phyloP scores from a whole-genome alignment of 106 monocot genomes.

The Acanthochlamys bracteata region DNA sequence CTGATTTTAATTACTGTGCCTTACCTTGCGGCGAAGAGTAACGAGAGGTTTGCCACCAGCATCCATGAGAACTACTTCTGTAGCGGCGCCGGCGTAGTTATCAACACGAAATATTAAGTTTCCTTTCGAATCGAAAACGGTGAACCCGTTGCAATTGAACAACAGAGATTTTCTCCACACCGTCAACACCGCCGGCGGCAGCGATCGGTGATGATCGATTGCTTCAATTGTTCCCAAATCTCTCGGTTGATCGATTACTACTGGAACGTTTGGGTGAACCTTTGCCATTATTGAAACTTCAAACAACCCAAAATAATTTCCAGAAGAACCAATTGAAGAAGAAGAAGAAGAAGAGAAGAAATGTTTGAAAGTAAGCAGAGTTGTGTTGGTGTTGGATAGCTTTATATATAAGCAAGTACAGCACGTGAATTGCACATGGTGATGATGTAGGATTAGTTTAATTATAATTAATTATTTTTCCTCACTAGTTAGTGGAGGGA shows the following conservation, averaged over 20 bases:
- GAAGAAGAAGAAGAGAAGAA: no score
- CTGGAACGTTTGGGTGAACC: conserved; percentile 16
- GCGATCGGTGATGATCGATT: neutral
- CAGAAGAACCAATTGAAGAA: no score
- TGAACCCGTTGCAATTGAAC: conserved; percentile 43
- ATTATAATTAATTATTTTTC: no score
- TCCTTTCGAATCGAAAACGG: conserved; percentile 40
- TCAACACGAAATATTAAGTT: conserved; percentile 51
- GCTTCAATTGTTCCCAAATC: neutral
- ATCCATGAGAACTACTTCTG: conserved; percentile 66
- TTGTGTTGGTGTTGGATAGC: no score
- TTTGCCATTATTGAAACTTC: conserved; percentile 5
- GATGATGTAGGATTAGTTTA: no score
- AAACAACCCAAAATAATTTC: no score
- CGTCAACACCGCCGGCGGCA: conserved; percentile 17
- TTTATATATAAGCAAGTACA: no score
- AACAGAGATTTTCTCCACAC: conserved; percentile 43
- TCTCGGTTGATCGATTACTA: neutral
- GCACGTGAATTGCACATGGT: no score
- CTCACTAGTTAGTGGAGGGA: no score
- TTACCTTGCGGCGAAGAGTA: conserved; percentile 43
- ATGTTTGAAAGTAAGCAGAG: no score
- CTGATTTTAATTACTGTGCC: neutral
- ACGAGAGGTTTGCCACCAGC: conserved; percentile 45
- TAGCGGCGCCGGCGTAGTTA: conserved; percentile 25